phyloP scores from a whole-genome alignment of 306 rosid species.

The Lupinus albus region DNA sequence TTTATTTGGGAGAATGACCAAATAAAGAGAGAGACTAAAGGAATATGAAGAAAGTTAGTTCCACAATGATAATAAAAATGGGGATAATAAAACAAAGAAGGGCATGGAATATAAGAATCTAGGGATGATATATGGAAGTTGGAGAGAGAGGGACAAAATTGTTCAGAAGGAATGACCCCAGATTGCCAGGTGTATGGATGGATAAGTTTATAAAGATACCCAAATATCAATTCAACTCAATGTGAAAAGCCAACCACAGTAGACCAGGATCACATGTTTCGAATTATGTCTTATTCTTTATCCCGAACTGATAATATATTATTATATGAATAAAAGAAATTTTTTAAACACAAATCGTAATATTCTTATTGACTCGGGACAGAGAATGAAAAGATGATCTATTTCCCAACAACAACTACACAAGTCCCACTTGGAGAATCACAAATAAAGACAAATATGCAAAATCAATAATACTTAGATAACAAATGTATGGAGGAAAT shows the following conservation, averaged over 20 bases:
- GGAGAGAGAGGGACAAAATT: constrained; percentile 37
- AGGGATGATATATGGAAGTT: constrained; percentile 22
- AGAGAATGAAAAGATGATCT: no score
- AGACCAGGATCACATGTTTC: no score
- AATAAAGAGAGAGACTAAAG: not conserved
- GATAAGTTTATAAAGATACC: constrained; percentile 15
- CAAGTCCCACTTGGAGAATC: constrained; percentile 21
- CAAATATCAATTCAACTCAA: constrained; percentile 8
- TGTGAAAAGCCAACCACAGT: constrained; percentile 9
- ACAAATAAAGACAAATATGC: not conserved
- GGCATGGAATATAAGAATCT: constrained; percentile 26
- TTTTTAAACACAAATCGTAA: no score
- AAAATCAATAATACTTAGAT: constrained; percentile 42
- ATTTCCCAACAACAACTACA: not conserved
- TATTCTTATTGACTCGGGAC: no score
- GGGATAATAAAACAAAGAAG: not conserved
- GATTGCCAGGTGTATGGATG: constrained; percentile 38
- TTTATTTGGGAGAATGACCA: not conserved
- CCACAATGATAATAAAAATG: constrained; percentile 2
- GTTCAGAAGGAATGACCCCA: constrained; percentile 29
- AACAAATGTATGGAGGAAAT: constrained; percentile 54
- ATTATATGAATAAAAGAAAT: no score
- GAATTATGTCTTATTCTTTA: no score
- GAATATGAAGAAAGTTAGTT: constrained; percentile 23
- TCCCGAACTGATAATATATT: no score